Conservation (phyloP, 495 filamentous ascomycete genomes). For the Neurospora sp. region DNA sequence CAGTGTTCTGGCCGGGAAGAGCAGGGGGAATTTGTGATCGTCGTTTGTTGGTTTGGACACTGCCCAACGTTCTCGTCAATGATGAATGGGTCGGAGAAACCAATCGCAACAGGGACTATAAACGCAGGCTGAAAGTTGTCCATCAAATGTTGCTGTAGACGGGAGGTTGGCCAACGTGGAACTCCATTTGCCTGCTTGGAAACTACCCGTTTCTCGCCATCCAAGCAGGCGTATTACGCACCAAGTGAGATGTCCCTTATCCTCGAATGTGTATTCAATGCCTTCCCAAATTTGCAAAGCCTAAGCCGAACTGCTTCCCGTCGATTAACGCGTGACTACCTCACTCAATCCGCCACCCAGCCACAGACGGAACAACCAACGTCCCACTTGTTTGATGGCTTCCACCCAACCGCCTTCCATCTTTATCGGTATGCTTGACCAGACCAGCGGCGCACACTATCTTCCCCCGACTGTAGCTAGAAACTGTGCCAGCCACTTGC, state of each 20-base stretch:
- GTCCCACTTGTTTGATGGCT: neutral
- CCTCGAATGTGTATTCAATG: neutral
- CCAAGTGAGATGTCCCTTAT: neutral
- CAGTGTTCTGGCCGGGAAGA: neutral
- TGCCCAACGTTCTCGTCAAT: neutral
- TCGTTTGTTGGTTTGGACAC: neutral
- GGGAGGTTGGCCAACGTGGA: neutral
- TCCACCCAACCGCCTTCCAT: conserved; percentile 13
- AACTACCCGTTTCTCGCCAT: neutral
- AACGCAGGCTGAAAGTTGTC: neutral
- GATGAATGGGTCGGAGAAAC: neutral
- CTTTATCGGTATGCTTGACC: conserved; percentile 16
- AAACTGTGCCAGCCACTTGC: neutral
- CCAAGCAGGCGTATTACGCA: neutral
- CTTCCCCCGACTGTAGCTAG: conserved; percentile 2
- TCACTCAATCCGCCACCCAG: neutral
- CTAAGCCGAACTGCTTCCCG: neutral
- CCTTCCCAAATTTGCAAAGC: neutral
- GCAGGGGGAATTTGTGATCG: neutral
- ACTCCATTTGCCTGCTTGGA: neutral
- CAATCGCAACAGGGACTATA: neutral
- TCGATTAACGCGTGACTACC: neutral
- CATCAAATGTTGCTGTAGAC: neutral
- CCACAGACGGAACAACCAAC: conserved; percentile 11
- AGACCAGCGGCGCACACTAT: conserved; percentile 21